These are phyloP conservation scores for Scortechinia acanthostroma DNA, from an alignment of 2,329 filamentous ascomycete genomes.

Conservation along the genomic window DNA sequence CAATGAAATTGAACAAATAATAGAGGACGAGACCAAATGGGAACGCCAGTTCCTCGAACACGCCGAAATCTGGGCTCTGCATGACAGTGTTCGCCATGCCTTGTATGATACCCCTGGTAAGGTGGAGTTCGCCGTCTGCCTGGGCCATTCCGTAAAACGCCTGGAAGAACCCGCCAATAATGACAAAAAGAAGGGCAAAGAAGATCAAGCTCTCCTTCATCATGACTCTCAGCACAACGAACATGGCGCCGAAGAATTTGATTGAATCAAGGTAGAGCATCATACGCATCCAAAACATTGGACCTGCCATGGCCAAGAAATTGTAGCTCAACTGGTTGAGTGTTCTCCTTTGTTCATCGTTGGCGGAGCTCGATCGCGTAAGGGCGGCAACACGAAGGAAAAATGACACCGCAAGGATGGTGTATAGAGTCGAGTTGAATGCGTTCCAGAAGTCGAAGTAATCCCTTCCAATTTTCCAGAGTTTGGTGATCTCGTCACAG, in stretches of 20 bases:
- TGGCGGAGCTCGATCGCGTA: conserved; percentile 28
- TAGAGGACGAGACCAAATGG: conserved; percentile 65
- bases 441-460: conserved; percentile 67
- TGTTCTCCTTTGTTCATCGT: conserved; percentile 24
- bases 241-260: conserved; percentile 66
- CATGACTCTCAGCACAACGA: conserved; percentile 50
- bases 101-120: conserved; percentile 40
- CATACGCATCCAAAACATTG: conserved; percentile 66
- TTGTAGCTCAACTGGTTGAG: conserved; percentile 60
- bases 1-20: conserved; percentile 65
- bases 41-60: conserved; percentile 58
- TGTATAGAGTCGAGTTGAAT: conserved; percentile 59
- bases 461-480: conserved; percentile 60
- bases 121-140: conserved; percentile 31
- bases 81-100: conserved; percentile 57
- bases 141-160: conserved; percentile 60
- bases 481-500: conserved; percentile 54
- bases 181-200: conserved; percentile 57
- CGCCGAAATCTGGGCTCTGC: conserved; percentile 54
- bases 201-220: conserved; percentile 24
- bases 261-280: conserved; percentile 59
- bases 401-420: conserved; percentile 51
- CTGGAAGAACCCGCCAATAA: conserved; percentile 55
- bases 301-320: conserved; percentile 59
- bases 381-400: conserved; percentile 52